These are phyloP conservation scores for Shiraia sp. DNA, from an alignment of 2,329 filamentous ascomycete species.

Conservation along the genomic window DNA sequence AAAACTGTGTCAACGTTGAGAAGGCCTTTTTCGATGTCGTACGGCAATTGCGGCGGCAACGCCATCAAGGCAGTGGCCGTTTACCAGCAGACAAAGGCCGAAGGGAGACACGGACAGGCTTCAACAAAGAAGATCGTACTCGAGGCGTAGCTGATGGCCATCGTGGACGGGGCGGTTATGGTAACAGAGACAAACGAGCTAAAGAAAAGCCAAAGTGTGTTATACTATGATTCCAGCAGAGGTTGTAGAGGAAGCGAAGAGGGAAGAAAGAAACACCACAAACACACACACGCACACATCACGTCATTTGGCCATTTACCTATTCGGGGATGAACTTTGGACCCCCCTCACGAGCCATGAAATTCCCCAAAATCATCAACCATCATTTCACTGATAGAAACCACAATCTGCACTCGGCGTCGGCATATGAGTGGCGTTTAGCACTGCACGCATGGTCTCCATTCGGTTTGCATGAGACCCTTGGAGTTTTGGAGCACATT, in stretches of 20 bases:
- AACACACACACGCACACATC: too few species aligned
- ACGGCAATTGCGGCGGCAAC: slow-evolving; percentile 81
- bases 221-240: too few species aligned
- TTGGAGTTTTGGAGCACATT: slow-evolving; percentile 38
- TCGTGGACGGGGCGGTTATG: slow-evolving; percentile 19
- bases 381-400: slow-evolving; percentile 37
- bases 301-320: slow-evolving; percentile 14
- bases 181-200: slow-evolving; percentile 14
- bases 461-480: slow-evolving; percentile 35
- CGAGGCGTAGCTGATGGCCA: slow-evolving; percentile 15
- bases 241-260: too few species aligned
- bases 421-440: slow-evolving; percentile 44
- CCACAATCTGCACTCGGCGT: slow-evolving; percentile 34
- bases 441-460: slow-evolving; percentile 33
- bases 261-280: slow-evolving; percentile 13
- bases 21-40: slow-evolving; percentile 99
- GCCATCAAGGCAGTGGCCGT: slow-evolving; percentile 54
- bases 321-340: slow-evolving; percentile 35
- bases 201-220: slow-evolving; percentile 41
- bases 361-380: too few species aligned
- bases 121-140: slow-evolving; percentile 22
- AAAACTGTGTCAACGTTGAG: slow-evolving; percentile 98
- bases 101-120: slow-evolving; percentile 13
- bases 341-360: slow-evolving; percentile 33
- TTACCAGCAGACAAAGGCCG: slow-evolving; percentile 17